Base-by-base conservation (phyloP, 345 rosid species). In the Angophora floribunda region DNA sequence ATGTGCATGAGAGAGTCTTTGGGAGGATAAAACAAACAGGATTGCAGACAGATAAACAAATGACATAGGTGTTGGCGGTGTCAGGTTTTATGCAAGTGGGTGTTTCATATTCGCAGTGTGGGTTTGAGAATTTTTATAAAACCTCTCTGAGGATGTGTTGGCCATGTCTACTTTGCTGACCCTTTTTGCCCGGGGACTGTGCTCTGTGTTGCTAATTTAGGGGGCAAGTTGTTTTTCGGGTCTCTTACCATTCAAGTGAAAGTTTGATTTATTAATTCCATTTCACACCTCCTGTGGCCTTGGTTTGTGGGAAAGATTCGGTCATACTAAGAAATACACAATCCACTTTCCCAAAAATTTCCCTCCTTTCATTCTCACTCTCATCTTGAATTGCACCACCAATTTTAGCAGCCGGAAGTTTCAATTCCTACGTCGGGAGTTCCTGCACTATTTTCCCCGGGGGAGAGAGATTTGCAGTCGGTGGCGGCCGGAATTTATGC, bases 281-380 rank as follows among this genome's bases (percentile, higher is more conserved):
- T 61, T 61, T 82, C 85, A 79, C 85, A 63, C 89, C 53, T 51
- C 59, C 63, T 85, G 79, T 88, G 87, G 86, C 67, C 88, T 89
- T 86, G 87, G 88, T 82, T 89, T 55, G 88, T 86, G 88, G 87
- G 88, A 86, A 89, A 89, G 88, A 86, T 89, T 89, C 90, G 90
- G 88, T 86, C 90, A 89, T 80, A 89, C 88, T 86, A 86, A 55
- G 90, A 82, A 78, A 89, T 86, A 86, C 9, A 21, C 28, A 10
- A 36, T 36, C 7, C 84, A 75, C 82, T 75, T 41, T 57, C 61
- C 50, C 84, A 52, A n/a, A 59, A 21, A 85, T 59, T 36, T 61
- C 53, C 55, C 86, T 82, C 41, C 85, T 86, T 87, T 59, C 85
- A 63, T 87, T 61, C 47, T 75, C 41, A 13, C 30, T 75, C 88